These are phyloP conservation scores for Krasilnikovozyma curviuscula DNA, from an alignment of 768 basidiomycete genomes.

Conservation along the genomic window DNA sequence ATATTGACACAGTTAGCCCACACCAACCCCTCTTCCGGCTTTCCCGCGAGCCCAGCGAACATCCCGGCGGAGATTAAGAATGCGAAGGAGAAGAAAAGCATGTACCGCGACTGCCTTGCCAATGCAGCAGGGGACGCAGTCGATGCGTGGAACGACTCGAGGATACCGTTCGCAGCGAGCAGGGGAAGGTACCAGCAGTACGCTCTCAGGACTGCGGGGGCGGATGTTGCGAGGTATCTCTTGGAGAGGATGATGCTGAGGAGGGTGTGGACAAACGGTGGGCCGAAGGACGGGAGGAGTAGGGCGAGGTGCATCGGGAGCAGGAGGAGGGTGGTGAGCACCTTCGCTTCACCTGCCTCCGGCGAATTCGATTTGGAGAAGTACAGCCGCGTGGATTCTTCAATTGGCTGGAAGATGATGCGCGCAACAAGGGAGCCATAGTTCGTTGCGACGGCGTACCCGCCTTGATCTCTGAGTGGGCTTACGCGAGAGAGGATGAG, in stretches of 20 bases:
- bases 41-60: slow-evolving; percentile 22
- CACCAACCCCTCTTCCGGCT: slow-evolving; percentile 33
- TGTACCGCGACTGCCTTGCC: slow-evolving; percentile 47
- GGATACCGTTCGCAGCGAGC: slow-evolving; percentile 69
- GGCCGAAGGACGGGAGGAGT: slow-evolving; percentile 53
- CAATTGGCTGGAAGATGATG: slow-evolving; percentile 83
- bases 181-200: slow-evolving; percentile 76
- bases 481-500: slow-evolving; percentile 68
- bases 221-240: slow-evolving; percentile 45
- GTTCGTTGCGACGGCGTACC: slow-evolving; percentile 86
- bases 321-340: slow-evolving; percentile 7
- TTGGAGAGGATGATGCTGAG: slow-evolving; percentile 47
- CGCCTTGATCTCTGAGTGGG: slow-evolving; percentile 69
- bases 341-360: background rate
- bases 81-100: slow-evolving; percentile 51
- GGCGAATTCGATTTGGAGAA: slow-evolving; percentile 42
- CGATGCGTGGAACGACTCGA: slow-evolving; percentile 78
- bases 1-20: slow-evolving; percentile 20
- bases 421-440: slow-evolving; percentile 93
- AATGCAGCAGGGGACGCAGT: slow-evolving; percentile 51
- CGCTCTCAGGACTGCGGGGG: slow-evolving; percentile 50
- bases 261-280: slow-evolving; percentile 50
- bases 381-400: slow-evolving; percentile 74
- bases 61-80: slow-evolving; percentile 40
- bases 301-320: slow-evolving; percentile 33